Evolutionary conservation across 2,329 filamentous ascomycete species (phyloP).

Genomic region (Fusarium compactum): DNA sequence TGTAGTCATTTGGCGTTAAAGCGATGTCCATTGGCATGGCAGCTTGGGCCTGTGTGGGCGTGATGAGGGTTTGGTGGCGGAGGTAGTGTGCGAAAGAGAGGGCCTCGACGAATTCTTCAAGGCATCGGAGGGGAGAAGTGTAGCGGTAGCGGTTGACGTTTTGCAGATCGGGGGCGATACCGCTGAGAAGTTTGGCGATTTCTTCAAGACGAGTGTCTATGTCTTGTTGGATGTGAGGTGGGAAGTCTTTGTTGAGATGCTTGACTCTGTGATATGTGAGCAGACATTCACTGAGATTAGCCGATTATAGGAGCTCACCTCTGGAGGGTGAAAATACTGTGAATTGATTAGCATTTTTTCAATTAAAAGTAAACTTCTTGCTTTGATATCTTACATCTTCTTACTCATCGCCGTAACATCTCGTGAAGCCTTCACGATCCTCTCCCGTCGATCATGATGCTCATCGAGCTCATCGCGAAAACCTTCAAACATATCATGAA

Average conservation of each 20-base stretch:
- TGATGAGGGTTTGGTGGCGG: constrained; percentile 78
- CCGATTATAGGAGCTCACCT: constrained; percentile 47
- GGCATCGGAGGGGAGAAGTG: constrained; percentile 80
- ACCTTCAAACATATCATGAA: constrained; percentile 82
- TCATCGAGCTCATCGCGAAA: constrained; percentile 92
- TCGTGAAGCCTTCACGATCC: constrained; percentile 88
- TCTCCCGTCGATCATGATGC: constrained; percentile 92
- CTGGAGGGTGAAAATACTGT: constrained; percentile 56
- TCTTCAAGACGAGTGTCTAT: constrained; percentile 76
- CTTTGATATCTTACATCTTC: constrained; percentile 78
- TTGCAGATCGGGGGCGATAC: constrained; percentile 78
- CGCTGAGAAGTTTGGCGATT: constrained; percentile 76
- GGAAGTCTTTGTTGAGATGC: constrained; percentile 71
- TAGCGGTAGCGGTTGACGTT: constrained; percentile 88
- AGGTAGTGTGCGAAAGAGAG: constrained; percentile 91
- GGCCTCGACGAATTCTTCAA: constrained; percentile 96
- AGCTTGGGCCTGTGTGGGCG: constrained; percentile 68
- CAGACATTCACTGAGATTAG: constrained; percentile 1
- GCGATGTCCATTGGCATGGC: constrained; percentile 66
- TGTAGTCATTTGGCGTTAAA: constrained; percentile 85
- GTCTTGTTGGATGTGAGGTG: constrained; percentile 76
- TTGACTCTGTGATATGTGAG: constrained; percentile 68
- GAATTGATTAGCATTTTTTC: constrained; percentile 4
- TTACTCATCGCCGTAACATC: constrained; percentile 96
- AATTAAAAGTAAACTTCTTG: accelerated